A percentile compares a stretch with the other conserved stretches of the same genome.
phyloP scores from a whole-genome alignment of 495 filamentous ascomycete genomes.

The Aspergillus baeticus region DNA sequence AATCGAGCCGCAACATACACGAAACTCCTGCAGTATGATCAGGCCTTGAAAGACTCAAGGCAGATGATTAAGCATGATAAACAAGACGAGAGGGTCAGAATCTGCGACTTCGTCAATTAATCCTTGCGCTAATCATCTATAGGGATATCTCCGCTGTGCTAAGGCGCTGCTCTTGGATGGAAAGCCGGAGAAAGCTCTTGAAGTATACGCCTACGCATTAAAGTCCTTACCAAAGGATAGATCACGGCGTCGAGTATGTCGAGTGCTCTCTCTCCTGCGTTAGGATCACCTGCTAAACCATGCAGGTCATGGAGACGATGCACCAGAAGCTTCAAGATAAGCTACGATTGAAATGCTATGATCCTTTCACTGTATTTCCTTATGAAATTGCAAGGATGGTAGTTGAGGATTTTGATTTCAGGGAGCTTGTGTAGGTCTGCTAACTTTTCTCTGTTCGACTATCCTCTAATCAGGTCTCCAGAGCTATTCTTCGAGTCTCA shows the following conservation, averaged over 20 bases:
- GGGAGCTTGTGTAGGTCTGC: conserved; percentile 45
- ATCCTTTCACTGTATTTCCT: conserved; percentile 49
- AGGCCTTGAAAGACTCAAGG: conserved; percentile 58
- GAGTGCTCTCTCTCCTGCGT: background rate
- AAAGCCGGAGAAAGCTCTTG: conserved; percentile 51
- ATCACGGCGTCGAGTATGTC: conserved; percentile 44
- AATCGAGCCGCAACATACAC: conserved; percentile 60
- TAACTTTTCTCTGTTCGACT: background rate
- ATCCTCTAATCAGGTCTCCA: conserved; percentile 15
- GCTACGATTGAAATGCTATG: conserved; percentile 30
- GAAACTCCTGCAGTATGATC: conserved; percentile 52
- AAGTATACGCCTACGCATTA: conserved; percentile 62
- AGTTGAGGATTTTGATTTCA: conserved; percentile 45
- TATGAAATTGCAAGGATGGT: conserved; percentile 48
- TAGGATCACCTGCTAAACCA: conserved; percentile 8
- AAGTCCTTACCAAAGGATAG: conserved; percentile 44
- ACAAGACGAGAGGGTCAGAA: conserved; percentile 45
- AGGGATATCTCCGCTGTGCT: conserved; percentile 67
- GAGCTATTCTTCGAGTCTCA: conserved; percentile 51
- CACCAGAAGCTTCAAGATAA: conserved; percentile 44
- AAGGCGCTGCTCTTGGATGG: conserved; percentile 58
- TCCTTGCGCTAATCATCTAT: background rate
- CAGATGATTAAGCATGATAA: conserved; percentile 56
- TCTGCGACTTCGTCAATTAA: background rate
- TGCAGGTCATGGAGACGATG: conserved; percentile 40